Evolutionary conservation across 192 early-diverging fungal species (phyloP), one percentile per base, ranked within the genome.

Genomic region (Backusella tuberculispora): DNA sequence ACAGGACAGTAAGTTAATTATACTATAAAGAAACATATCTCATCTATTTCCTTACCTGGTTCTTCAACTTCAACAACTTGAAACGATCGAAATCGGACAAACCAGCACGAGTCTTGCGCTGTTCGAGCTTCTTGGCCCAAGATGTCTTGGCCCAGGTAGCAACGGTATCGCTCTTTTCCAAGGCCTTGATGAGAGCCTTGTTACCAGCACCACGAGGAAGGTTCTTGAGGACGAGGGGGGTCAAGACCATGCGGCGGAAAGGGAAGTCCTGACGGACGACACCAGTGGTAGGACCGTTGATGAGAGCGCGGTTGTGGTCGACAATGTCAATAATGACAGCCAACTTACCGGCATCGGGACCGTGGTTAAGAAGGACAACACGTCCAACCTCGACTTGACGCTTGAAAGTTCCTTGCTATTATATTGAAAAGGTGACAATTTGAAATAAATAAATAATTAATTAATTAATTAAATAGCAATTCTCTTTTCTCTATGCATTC

Each of bases 251-350:
- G 82, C 96, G 94, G 87, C 96, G 95, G 94, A 89, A 97, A 72
- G 93, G 78, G 76, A 95, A 86, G 74, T 89, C 87, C 85, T 95
- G 93, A 81, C 98, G 97, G 79, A 86, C 38, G 73, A 99, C 97
- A 72, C 92, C 92, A 63, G 95, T 98, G 86, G 94, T 97, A 50
- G 97, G 97, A 43, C 98, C 97, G 86, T 99, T 96, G 76, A 99
- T 88, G 80, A 99, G 89, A 76, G 95, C 95, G 78, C 98, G 91
- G 88, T 93, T 95, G 93, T 99, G 97, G 89, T 99, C 98, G 81
- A 99, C 92, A 83, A 99, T 98, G 84, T 99, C 98, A 74, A 99
- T 95, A 86, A 99, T 94, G 80, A 96, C 94, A 85, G 97, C 97
- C 77, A 99, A 92, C 90, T 99, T 99, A 81, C 95, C 95, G 81